phyloP scores from a whole-genome alignment of 1,139 yeast genomes.

The Nakaseomyces sp. region DNA sequence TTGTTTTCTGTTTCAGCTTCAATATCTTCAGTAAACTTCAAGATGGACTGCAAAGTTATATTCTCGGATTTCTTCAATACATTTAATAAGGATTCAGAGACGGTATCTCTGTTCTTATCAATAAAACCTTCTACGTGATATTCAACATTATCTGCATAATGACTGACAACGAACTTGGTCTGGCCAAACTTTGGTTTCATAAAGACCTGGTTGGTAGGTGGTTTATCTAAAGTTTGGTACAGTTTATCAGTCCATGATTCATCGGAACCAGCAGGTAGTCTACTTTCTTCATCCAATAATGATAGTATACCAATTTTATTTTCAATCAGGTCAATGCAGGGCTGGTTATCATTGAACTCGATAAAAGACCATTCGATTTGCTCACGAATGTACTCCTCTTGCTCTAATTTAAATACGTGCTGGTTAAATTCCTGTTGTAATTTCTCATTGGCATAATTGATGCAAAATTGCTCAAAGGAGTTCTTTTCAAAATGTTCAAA shows the following conservation, averaged over 20 bases:
- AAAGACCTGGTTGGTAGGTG: constrained; percentile 73
- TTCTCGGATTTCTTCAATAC: constrained; percentile 68
- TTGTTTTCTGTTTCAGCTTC: constrained; percentile 37
- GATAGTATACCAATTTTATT: constrained; percentile 83
- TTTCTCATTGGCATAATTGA: constrained; percentile 95
- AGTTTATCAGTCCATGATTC: constrained; percentile 89
- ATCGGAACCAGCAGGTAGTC: constrained; percentile 92
- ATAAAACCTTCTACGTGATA: constrained; percentile 94
- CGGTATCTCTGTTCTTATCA: constrained; percentile 96
- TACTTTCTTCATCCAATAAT: constrained; percentile 88
- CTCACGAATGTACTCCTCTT: constrained; percentile 88
- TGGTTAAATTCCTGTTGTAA: constrained; percentile 96
- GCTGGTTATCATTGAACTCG: constrained; percentile 95
- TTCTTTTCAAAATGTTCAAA: constrained; percentile 93
- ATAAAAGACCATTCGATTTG: constrained; percentile 97
- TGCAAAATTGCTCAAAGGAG: constrained; percentile 96
- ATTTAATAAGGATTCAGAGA: constrained; percentile 91
- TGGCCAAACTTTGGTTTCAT: constrained; percentile 94
- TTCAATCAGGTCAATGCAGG: constrained; percentile 92
- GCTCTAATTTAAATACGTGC: constrained; percentile 94
- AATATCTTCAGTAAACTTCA: constrained; percentile 42
- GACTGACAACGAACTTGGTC: constrained; percentile 83
- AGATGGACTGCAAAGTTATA: constrained; percentile 52
- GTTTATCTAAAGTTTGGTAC: constrained; percentile 77
- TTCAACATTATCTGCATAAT: constrained; percentile 91